Evolutionary conservation across 2,329 filamentous ascomycete genomes (phyloP), one percentile per base, ranked within the genome.

Genomic region (Paraphoma chrysanthemicola): DNA sequence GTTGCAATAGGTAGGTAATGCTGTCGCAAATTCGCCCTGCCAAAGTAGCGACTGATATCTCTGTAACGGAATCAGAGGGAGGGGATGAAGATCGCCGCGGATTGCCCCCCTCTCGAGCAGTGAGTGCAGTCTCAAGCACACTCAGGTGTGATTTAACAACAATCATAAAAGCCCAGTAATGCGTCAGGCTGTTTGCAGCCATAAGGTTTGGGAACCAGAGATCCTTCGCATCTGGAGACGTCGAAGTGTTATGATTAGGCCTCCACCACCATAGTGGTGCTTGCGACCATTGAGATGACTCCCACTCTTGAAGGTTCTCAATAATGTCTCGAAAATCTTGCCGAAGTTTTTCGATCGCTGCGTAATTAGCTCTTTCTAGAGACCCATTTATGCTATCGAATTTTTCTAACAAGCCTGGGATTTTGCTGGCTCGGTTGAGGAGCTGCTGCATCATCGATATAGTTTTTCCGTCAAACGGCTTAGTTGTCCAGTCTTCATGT

Each of bases 201-300:
- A 58, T 51, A 28, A 54, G 48, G 41, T 55, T 48, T n/a, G 47
- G 43, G 44, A 51, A 58, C 47, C 55, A 58, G 28, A 58, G 42
- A 12, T 28, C 36, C 16, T 51, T n/a, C 29, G 14, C 31, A 29
- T 17, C 30, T 43, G 52, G 29, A 29, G 45, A 28, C n/a, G n/a
- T n/a, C n/a, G n/a, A n/a, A n/a, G n/a, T n/a, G n/a, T n/a, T n/a
- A n/a, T n/a, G n/a, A 44, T 54, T 38, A 44, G 46, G 23, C 39
- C 39, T 54, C 17, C 33, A 50, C 52, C 52, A 54, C 10, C 31
- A 30, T 29, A 54, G 18, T 33, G 52, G 52, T 49, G 10, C 43
- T 31, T 30, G 28, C 28, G 36, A n/a, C n/a, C 38, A 39, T 39
- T 12, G 47, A 42, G 44, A 46, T 14, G 12, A 16, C 47, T 51